Percentiles rank a stretch among this genome's conserved stretches.
Evolutionary conservation across 768 basidiomycete species (phyloP).

Genomic region (Mycena alexandri): DNA sequence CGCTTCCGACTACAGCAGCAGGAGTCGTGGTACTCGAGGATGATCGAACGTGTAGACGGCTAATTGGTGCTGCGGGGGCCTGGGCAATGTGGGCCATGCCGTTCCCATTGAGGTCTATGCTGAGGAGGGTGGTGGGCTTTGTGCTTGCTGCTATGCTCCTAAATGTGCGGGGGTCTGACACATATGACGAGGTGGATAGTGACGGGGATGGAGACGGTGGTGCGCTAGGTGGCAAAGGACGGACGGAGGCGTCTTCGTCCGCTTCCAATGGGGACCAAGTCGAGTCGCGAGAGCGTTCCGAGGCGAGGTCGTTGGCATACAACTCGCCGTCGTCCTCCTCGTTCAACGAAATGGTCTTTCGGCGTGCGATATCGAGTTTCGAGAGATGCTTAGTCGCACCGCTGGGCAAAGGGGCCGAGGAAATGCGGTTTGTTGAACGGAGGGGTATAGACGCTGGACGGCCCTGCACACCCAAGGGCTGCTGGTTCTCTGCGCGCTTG

Average conservation of each 20-base stretch:
- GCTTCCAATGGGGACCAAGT: slow-evolving; percentile 89
- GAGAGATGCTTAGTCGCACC: slow-evolving; percentile 42
- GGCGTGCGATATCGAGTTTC: slow-evolving; percentile 52
- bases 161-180: slow-evolving; percentile 86
- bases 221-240: slow-evolving; percentile 89
- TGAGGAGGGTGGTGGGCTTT: slow-evolving; percentile 95
- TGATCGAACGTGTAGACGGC: slow-evolving; percentile 68
- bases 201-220: slow-evolving; percentile 91
- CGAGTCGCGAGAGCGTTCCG: slow-evolving; percentile 73
- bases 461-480: slow-evolving; percentile 37
- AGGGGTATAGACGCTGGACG: slow-evolving; percentile 45
- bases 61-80: slow-evolving; percentile 74
- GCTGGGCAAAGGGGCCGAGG: slow-evolving; percentile 60
- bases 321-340: slow-evolving; percentile 64
- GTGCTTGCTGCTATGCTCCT: slow-evolving; percentile 89
- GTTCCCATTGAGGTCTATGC: slow-evolving; percentile 83
- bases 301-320: slow-evolving; percentile 62
- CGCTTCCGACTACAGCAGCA: slow-evolving; percentile 57
- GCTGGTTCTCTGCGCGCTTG: slow-evolving; percentile 61
- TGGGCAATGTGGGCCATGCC: slow-evolving; percentile 95
- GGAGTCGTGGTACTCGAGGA: slow-evolving; percentile 67
- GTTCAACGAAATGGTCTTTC: slow-evolving; percentile 76
- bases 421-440: slow-evolving; percentile 55
- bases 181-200: slow-evolving; percentile 84
- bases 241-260: slow-evolving; percentile 94